A percentile compares a stretch with the other conserved stretches of the same genome.
phyloP scores from a whole-genome alignment of 2,329 filamentous ascomycete genomes.

The Magnaporthiopsis incrustans region DNA sequence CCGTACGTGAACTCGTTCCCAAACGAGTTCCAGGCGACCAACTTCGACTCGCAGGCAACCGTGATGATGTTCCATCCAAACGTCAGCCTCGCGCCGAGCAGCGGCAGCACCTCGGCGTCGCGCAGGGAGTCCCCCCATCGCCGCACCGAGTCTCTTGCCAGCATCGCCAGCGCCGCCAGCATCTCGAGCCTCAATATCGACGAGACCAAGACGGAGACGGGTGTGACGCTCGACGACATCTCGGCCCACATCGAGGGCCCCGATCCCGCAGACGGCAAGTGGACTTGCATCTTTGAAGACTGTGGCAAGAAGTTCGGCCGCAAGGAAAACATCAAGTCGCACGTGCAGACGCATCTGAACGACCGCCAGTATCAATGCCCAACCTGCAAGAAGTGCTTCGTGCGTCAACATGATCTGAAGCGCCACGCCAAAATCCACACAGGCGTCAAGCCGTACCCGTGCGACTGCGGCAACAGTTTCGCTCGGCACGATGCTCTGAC shows the following conservation, averaged over 20 bases:
- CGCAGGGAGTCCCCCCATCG: slow-evolving; percentile 34
- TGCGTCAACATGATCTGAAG: slow-evolving; percentile 94
- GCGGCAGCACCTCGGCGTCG: slow-evolving; percentile 9
- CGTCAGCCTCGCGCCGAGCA: slow-evolving; percentile 7
- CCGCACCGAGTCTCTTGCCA: slow-evolving; percentile 52
- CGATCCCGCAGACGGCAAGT: slow-evolving; percentile 66
- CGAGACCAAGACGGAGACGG: slow-evolving; percentile 65
- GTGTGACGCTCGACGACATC: slow-evolving; percentile 81
- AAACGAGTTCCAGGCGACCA: slow-evolving; percentile 27
- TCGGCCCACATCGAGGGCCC: slow-evolving; percentile 65
- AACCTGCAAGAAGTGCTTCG: slow-evolving; percentile 90
- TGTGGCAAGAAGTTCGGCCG: slow-evolving; percentile 91
- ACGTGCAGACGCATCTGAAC: slow-evolving; percentile 95
- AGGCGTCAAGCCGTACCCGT: slow-evolving; percentile 90
- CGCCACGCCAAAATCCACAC: slow-evolving; percentile 96
- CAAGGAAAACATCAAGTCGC: slow-evolving; percentile 97
- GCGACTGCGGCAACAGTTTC: slow-evolving; percentile 89
- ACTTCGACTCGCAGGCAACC: slow-evolving; percentile 15
- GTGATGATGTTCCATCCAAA: slow-evolving; percentile 14
- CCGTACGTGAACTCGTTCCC: slow-evolving; percentile 32
- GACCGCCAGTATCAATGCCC: slow-evolving; percentile 94
- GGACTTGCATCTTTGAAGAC: slow-evolving; percentile 63
- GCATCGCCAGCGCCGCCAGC: slow-evolving; percentile 49
- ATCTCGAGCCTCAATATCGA: slow-evolving; percentile 57
- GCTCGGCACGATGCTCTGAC: slow-evolving; percentile 93